phyloP scores from a whole-genome alignment of 2,329 filamentous ascomycete species.

The Ophiostoma ulmi region DNA sequence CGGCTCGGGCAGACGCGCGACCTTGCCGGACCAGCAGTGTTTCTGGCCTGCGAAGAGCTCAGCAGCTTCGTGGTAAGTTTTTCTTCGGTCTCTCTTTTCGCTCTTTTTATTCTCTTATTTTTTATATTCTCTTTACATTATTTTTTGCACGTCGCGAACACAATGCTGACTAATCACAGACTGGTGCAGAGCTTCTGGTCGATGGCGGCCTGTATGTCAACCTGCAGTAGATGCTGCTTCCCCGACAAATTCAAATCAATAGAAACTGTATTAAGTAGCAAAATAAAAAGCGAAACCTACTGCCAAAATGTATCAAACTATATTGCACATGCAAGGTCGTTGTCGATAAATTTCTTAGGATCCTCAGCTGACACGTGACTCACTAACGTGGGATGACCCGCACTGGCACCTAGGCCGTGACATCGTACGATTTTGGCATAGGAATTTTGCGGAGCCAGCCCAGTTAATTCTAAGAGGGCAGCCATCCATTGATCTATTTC shows the following conservation, averaged over 20 bases:
- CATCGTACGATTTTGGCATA: slow-evolving; percentile 19
- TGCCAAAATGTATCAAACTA: not conserved
- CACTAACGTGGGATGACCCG: not conserved
- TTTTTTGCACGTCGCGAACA: not conserved
- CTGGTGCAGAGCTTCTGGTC: slow-evolving; percentile 63
- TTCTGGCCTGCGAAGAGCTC: slow-evolving; percentile 60
- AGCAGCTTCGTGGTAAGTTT: slow-evolving; percentile 52
- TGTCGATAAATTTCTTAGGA: not conserved
- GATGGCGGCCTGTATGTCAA: slow-evolving; percentile 72
- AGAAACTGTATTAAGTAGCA: not conserved
- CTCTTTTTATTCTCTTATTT: too few species aligned
- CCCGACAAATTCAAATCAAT: not conserved
- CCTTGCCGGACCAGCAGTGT: slow-evolving; percentile 66
- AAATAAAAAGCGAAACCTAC: slow-evolving; percentile 4
- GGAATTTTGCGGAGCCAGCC: slow-evolving; percentile 16
- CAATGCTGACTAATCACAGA: slow-evolving; percentile 32
- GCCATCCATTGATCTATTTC: not conserved
- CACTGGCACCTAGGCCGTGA: slow-evolving; percentile 1
- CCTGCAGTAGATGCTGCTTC: slow-evolving; percentile 44
- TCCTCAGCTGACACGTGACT: slow-evolving; percentile 5
- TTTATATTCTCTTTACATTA: not conserved
- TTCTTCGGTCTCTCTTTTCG: not conserved
- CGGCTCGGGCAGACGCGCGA: slow-evolving; percentile 56
- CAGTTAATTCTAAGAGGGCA: not conserved
- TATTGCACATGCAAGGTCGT: not conserved